These are phyloP conservation scores for Kuraishia floccosa DNA, from an alignment of 805 yeast species.

Conservation along the genomic window DNA sequence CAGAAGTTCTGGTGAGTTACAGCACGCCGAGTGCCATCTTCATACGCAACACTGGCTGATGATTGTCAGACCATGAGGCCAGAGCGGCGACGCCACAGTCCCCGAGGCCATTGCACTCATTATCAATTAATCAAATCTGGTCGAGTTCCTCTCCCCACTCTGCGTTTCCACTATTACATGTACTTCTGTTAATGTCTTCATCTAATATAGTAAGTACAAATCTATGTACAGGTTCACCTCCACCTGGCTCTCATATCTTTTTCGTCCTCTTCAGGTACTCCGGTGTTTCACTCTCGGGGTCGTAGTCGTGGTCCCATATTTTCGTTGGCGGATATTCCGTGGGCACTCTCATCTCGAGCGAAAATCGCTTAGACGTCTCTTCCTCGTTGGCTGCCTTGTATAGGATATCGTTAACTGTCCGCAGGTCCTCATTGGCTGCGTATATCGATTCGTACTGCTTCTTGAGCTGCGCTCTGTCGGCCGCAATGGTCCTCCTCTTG, in stretches of 20 bases:
- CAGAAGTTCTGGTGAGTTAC: slow-evolving; percentile 10
- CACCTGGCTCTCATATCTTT: too few species aligned
- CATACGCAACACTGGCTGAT: too few species aligned
- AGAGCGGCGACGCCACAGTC: too few species aligned
- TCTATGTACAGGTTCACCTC: background rate
- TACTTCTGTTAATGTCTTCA: too few species aligned
- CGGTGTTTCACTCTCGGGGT: slow-evolving; percentile 15
- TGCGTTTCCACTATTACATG: too few species aligned
- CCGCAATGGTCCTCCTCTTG: slow-evolving; percentile 22
- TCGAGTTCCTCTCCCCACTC: too few species aligned
- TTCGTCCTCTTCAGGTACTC: too few species aligned
- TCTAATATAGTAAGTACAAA: background rate
- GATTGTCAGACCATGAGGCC: too few species aligned
- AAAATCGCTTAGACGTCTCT: slow-evolving; percentile 54
- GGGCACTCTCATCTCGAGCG: slow-evolving; percentile 79
- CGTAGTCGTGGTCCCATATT: slow-evolving; percentile 62
- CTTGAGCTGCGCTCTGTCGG: slow-evolving; percentile 24
- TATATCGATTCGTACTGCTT: slow-evolving; percentile 56
- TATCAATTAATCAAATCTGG: too few species aligned
- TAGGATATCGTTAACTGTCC: slow-evolving; percentile 36
- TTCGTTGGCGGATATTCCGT: slow-evolving; percentile 79
- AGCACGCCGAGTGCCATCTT: too few species aligned
- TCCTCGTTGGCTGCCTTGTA: slow-evolving; percentile 50
- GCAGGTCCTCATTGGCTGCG: slow-evolving; percentile 65
- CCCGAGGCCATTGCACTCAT: too few species aligned